phyloP scores from a whole-genome alignment of 1,284 basidiomycete species.

The Trichosporon sp. region DNA sequence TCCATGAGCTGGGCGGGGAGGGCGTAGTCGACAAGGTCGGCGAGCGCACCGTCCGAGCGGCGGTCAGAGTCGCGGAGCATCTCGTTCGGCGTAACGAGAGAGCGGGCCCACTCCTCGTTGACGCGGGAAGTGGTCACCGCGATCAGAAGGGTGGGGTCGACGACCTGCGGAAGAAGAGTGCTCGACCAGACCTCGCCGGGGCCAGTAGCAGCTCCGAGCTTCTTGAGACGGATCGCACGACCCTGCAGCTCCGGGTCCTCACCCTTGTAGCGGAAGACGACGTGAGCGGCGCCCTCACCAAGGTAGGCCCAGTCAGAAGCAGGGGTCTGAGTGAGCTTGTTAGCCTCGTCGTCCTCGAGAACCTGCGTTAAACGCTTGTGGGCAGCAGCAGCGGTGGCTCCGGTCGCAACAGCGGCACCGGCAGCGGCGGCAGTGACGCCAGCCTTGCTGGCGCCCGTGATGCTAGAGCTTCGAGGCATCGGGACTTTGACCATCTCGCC shows the following conservation, averaged over 20 bases:
- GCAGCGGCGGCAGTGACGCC: background rate
- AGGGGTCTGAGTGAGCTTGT: slow-evolving; percentile 15
- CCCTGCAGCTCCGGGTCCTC: slow-evolving; percentile 54
- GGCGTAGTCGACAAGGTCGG: slow-evolving; percentile 53
- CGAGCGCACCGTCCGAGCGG: slow-evolving; percentile 51
- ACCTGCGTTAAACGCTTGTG: background rate
- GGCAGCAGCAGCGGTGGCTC: background rate
- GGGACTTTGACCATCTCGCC: slow-evolving; percentile 32
- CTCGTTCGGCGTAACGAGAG: slow-evolving; percentile 53
- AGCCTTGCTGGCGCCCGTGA: background rate
- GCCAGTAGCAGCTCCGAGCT: background rate
- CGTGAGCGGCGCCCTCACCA: slow-evolving; percentile 81
- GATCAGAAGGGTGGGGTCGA: slow-evolving; percentile 59
- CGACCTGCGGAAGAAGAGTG: slow-evolving; percentile 46
- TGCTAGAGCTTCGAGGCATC: background rate
- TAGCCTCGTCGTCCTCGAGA: background rate
- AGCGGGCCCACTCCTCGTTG: slow-evolving; percentile 58
- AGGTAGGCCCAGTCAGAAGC: slow-evolving; percentile 70
- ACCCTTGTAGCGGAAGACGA: slow-evolving; percentile 75
- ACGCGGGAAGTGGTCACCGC: slow-evolving; percentile 55
- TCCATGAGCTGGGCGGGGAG: slow-evolving; percentile 56
- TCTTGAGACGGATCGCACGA: slow-evolving; percentile 57
- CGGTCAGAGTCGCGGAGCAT: slow-evolving; percentile 56
- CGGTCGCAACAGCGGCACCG: background rate
- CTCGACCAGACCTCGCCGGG: slow-evolving; percentile 23